Evolutionary conservation across 495 filamentous ascomycete species (phyloP).

Genomic region (Trypethelium eluteriae): DNA sequence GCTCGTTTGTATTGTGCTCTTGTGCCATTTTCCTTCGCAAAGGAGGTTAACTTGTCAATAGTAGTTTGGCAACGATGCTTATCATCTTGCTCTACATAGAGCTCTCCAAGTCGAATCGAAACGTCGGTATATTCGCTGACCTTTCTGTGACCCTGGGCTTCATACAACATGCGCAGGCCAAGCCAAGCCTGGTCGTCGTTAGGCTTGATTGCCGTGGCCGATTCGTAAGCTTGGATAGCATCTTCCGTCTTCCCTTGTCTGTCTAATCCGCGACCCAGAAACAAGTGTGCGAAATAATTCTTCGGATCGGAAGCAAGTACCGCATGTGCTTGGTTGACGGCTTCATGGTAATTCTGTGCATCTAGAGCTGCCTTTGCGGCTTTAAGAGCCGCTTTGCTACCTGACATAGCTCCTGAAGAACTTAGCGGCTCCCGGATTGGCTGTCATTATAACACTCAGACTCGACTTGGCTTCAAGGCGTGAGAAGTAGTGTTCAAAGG

Average conservation of each 20-base stretch:
- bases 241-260: constrained; percentile 62
- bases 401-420: constrained; percentile 38
- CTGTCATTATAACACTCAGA: neutral
- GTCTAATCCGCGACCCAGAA: constrained; percentile 72
- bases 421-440: neutral
- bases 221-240: constrained; percentile 65
- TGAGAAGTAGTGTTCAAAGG: neutral
- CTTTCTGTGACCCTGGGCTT: constrained; percentile 60
- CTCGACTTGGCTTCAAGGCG: neutral
- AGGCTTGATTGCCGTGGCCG: constrained; percentile 58
- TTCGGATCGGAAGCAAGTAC: constrained; percentile 63
- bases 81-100: constrained; percentile 63
- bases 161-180: constrained; percentile 79
- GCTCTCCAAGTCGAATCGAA: constrained; percentile 60
- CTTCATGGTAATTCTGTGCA: constrained; percentile 68
- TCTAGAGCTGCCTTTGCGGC: constrained; percentile 72
- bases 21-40: constrained; percentile 62
- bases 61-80: constrained; percentile 66
- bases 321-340: constrained; percentile 56
- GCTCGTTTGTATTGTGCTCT: constrained; percentile 63
- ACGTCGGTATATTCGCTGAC: constrained; percentile 67
- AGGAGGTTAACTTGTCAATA: constrained; percentile 69
- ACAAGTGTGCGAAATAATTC: constrained; percentile 80
- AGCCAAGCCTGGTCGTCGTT: constrained; percentile 73
- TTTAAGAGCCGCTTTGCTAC: constrained; percentile 71